Base-by-base conservation (phyloP, 805 yeast genomes). In the Candida yuanshanica region DNA sequence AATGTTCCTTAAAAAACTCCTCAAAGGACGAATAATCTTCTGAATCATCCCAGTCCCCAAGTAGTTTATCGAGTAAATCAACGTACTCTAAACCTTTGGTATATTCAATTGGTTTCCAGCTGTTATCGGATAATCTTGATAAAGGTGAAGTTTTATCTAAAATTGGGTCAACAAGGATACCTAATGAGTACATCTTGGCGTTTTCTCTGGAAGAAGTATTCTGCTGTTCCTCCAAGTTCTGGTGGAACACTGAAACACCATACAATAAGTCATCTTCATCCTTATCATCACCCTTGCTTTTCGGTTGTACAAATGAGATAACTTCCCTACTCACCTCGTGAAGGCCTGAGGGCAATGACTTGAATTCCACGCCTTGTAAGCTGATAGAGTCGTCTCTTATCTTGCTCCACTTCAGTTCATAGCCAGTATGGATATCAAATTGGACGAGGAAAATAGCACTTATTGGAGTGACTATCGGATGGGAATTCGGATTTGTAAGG, bases 281-380 rank as follows among this genome's bases (percentile, higher is more conserved):
- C 2, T 49, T 45, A 5, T 41, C 48, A 4, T 41, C 26, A 2
- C 40, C 46, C 9, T 52, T 43, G 10, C 46, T 42, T 29, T 56
- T 60, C 8, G 67, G 62, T 7, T 52, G 58, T 3, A 68, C 70
- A 58, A 81, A 81, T 39, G 75, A 72, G 1, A 81, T 66, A 2
- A 75, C 72, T 52, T 82, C 89, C 12, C 51, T 42, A 17, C 58
- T 56, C 3, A 66, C 65, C 12, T 74, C 68, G 52, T 82, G 89
- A 2, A 80, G 63, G 1, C 90, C 88, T 0, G 86, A 78, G 0
- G 89, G 89, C 34, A 82, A 60, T n/a, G 80, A 66, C 48, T 77
- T 75, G 60, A 71, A 81, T 58, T 82, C 89, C 4, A 81, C 53
- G 11, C 72, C 71, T 23, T 66, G 58, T 20, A 76, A 51, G 0